Base-by-base conservation (phyloP, 1,284 basidiomycete species). In the Fomitopsis betulina region DNA sequence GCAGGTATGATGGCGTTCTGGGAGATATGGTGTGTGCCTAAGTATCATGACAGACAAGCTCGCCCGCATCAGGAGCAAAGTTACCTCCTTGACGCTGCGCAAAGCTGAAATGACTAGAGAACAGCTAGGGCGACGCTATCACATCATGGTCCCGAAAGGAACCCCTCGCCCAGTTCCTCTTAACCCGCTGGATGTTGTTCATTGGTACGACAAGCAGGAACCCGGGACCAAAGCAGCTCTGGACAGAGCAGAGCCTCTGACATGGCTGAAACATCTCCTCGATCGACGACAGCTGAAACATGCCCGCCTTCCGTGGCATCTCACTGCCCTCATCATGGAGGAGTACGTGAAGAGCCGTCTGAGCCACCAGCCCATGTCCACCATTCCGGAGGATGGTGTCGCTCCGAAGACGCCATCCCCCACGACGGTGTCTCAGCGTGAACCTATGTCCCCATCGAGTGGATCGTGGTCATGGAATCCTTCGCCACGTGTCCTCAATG, bases 91-190 rank as follows among this genome's bases (percentile, higher is more conserved):
- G 32, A 87, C 86, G 3, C 62, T 79, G 49, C 79, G 82, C 55
- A 91, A 88, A 67, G 86, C 85, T n/a, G 73, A 76, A 30, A 84
- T 89, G 40, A 85, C 82, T 13, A 76, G 73, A n/a, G 79, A 86
- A 57, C 89, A 91, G 65, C 72, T 91, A 10, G 74, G 72, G 54
- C 76, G 87, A 60, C 81, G 85, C 54, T 91, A 91, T 63, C 72
- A 73, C 35, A 68, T 84, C n/a, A 65, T 88, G 12, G 76, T 77
- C 56, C 67, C 72, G 30, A 71, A 76, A 10, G 59, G 79, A 25
- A 66, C 73, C 6, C 65, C 70, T 10, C 69, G 68, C 0, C 54
- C 66, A 7, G 63, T 66, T 8, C 70, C 71, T 9, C 64, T 84
- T 49, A 84, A 81, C 63, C 73, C 83, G 12, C 69, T 75, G 10